Evolutionary conservation across 352 stramenopile species (phyloP).

Genomic region (Phytopythium boreale): DNA sequence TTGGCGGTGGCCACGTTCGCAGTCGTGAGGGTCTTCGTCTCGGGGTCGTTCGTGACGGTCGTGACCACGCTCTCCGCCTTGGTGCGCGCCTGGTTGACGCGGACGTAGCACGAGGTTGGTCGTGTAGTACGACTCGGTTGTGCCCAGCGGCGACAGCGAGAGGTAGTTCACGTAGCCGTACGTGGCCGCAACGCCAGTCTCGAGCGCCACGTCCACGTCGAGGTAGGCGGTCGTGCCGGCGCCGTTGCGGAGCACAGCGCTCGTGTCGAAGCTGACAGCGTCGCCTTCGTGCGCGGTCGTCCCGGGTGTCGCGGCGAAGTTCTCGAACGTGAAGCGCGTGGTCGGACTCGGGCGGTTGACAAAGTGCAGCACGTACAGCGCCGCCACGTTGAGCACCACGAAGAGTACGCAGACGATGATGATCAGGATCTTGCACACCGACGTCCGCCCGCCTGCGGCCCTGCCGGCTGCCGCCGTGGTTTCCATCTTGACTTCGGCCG

Average conservation of each 20-base stretch:
- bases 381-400: constrained; percentile 55
- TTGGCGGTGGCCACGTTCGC: constrained; percentile 10
- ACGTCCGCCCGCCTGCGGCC: background rate
- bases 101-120: constrained; percentile 50
- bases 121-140: constrained; percentile 23
- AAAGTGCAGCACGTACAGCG: constrained; percentile 67
- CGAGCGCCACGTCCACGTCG: constrained; percentile 9
- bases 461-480: background rate
- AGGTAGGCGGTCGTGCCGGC: constrained; percentile 72
- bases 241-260: constrained; percentile 39
- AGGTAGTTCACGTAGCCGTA: constrained; percentile 31
- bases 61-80: constrained; percentile 42
- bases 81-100: constrained; percentile 13
- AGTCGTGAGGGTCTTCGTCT: constrained; percentile 31
- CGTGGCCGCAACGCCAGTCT: constrained; percentile 1
- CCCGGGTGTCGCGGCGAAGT: constrained; percentile 19
- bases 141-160: constrained; percentile 47
- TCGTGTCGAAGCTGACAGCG: constrained; percentile 34
- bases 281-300: constrained; percentile 21
- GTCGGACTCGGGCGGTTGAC: constrained; percentile 37
- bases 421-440: constrained; percentile 18
- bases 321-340: constrained; percentile 37
- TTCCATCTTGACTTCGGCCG: constrained; percentile 45
- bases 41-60: constrained; percentile 29
- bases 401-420: constrained; percentile 45